Evolutionary conservation across 2,329 filamentous ascomycete genomes (phyloP).

Genomic region (Hysterium pulicare): DNA sequence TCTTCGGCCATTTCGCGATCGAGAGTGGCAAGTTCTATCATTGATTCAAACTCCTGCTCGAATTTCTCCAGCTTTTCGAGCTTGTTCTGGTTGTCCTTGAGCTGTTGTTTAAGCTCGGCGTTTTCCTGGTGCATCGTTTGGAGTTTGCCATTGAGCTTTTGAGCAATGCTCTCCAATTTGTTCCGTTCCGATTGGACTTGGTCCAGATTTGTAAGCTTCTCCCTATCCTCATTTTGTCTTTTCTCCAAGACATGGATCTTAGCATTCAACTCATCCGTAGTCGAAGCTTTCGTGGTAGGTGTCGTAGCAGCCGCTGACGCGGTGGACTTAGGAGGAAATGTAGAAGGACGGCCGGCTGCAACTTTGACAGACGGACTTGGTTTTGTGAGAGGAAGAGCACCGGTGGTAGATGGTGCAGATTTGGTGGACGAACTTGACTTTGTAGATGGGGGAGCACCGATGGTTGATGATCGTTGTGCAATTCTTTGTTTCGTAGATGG

Average conservation of each 20-base stretch:
- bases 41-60: conserved; percentile 79
- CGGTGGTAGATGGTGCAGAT: no score
- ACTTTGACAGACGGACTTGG: background rate
- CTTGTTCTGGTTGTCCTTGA: conserved; percentile 71
- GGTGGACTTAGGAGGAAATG: background rate
- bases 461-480: no score
- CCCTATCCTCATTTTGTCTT: conserved; percentile 79
- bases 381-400: no score
- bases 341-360: conserved; percentile 2
- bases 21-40: conserved; percentile 80
- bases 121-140: conserved; percentile 81
- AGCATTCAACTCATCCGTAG: conserved; percentile 73
- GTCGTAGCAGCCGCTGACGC: conserved; percentile 8
- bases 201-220: conserved; percentile 76
- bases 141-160: conserved; percentile 86
- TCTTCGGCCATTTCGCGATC: conserved; percentile 98
- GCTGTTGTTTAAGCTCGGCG: conserved; percentile 67
- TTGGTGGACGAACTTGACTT: no score
- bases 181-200: conserved; percentile 72
- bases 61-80: conserved; percentile 68
- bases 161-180: conserved; percentile 78
- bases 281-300: conserved; percentile 1
- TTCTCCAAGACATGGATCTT: conserved; percentile 86
- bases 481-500: background rate
- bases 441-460: no score